These are phyloP conservation scores for Suillus spraguei DNA, from an alignment of 768 basidiomycete genomes.

Conservation along the genomic window DNA sequence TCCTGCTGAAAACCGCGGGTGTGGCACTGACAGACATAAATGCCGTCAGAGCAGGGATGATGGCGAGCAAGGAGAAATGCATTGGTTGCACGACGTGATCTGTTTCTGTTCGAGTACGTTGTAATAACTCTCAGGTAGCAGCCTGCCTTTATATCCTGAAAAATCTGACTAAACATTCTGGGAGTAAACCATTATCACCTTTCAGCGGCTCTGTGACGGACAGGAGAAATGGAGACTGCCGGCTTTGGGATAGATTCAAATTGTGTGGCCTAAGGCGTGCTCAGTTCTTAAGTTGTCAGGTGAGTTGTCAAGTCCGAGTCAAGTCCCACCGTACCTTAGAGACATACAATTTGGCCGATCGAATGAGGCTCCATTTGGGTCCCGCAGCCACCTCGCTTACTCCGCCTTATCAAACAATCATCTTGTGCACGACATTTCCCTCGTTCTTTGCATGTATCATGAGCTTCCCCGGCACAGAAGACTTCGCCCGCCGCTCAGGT, in stretches of 20 bases:
- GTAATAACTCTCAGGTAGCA: background rate
- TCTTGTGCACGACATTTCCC: slow-evolving; percentile 87
- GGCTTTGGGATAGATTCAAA: no score
- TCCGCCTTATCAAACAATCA: slow-evolving; percentile 40
- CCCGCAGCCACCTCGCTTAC: background rate
- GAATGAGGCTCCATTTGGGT: background rate
- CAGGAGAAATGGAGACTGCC: background rate
- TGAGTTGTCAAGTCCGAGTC: background rate
- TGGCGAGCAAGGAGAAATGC: background rate
- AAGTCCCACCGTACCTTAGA: no score
- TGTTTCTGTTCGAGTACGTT: background rate
- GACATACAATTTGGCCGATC: background rate
- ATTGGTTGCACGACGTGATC: background rate
- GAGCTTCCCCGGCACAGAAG: slow-evolving; percentile 69
- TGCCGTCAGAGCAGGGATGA: background rate
- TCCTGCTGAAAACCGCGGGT: background rate
- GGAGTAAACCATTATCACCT: background rate
- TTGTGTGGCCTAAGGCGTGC: no score
- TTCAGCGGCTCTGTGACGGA: background rate
- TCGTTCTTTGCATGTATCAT: slow-evolving; percentile 86
- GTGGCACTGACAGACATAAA: background rate
- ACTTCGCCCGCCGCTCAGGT: slow-evolving; percentile 72
- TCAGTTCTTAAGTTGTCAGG: background rate
- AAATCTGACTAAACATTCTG: background rate
- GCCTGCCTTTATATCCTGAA: background rate